Evolutionary conservation across 2,329 filamentous ascomycete species (phyloP).

Genomic region (Phialophora macrospora): DNA sequence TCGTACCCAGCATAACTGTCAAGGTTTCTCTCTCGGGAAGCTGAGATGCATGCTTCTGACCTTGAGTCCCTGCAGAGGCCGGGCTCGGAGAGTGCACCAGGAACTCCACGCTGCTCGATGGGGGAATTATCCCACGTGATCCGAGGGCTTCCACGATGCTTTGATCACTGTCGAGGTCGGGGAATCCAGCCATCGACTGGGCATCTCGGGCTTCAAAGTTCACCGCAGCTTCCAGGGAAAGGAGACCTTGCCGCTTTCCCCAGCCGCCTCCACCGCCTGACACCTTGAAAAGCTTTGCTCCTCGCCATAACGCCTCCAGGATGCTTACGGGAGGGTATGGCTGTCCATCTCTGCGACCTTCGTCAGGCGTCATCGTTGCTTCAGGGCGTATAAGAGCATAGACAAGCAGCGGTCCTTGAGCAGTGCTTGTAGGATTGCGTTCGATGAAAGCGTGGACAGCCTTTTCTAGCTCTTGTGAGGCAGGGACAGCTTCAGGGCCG

Average conservation of each 20-base stretch:
- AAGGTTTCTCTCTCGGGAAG: not conserved
- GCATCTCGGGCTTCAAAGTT: constrained; percentile 16
- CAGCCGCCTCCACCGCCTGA: constrained; percentile 40
- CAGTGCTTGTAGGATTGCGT: constrained; percentile 12
- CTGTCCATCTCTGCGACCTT: not conserved
- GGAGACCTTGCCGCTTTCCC: constrained; percentile 38
- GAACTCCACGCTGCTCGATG: constrained; percentile 31
- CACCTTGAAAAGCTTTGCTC: constrained; percentile 35
- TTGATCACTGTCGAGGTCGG: constrained; percentile 21
- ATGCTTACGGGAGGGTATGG: not conserved
- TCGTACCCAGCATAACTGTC: constrained; percentile 5
- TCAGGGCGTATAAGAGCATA: constrained; percentile 33
- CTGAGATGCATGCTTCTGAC: not conserved
- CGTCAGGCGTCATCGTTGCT: not conserved
- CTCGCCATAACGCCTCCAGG: constrained; percentile 16
- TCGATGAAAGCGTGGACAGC: constrained; percentile 24
- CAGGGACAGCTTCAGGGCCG: constrained; percentile 30
- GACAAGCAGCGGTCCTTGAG: constrained; percentile 24
- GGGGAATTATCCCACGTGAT: constrained; percentile 23
- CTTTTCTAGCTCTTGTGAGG: constrained; percentile 38
- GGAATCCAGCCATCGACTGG: constrained; percentile 17
- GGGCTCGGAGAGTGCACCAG: constrained; percentile 12
- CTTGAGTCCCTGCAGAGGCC: not conserved
- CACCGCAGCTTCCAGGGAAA: constrained; percentile 37
- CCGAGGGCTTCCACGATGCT: not conserved